Conservation (phyloP, 1,284 basidiomycete species). For the Cerioporus squamosus region DNA sequence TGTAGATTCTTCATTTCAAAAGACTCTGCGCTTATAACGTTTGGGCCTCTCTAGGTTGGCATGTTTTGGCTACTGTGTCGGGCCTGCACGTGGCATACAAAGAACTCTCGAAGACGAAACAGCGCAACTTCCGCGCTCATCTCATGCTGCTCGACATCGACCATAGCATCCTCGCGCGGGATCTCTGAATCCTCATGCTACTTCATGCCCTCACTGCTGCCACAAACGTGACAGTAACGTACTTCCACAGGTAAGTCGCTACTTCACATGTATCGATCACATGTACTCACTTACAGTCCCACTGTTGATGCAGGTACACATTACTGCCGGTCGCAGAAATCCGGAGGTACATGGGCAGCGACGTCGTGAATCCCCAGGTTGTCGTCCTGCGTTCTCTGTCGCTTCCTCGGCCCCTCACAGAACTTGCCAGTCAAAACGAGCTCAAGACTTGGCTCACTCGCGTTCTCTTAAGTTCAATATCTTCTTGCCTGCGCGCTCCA, state of each 20-base stretch:
- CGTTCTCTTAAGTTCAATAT: conserved; percentile 41
- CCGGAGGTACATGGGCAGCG: conserved; percentile 35
- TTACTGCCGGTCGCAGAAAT: conserved; percentile 32
- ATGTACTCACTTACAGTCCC: neutral
- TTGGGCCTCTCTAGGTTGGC: too few species aligned
- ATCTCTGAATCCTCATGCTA: too few species aligned
- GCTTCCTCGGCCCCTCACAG: conserved; percentile 31
- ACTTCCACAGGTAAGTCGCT: conserved; percentile 33
- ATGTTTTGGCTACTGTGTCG: too few species aligned
- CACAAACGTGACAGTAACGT: conserved; percentile 9
- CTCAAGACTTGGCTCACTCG: conserved; percentile 43
- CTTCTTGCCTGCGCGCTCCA: conserved; percentile 36
- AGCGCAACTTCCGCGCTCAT: too few species aligned
- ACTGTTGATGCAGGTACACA: conserved; percentile 38
- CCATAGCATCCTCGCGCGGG: too few species aligned
- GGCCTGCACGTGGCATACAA: too few species aligned
- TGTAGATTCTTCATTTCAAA: too few species aligned
- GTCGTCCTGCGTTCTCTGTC: conserved; percentile 24
- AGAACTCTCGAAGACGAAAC: too few species aligned
- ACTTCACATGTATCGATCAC: neutral
- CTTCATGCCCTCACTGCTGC: too few species aligned
- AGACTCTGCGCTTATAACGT: too few species aligned
- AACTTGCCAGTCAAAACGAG: conserved; percentile 38
- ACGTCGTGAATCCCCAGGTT: conserved; percentile 25
- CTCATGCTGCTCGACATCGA: too few species aligned